A percentile compares a stretch with the other conserved stretches of the same genome.
Conservation (phyloP, 2,329 filamentous ascomycete genomes). For the Talaromyces amestolkiae region DNA sequence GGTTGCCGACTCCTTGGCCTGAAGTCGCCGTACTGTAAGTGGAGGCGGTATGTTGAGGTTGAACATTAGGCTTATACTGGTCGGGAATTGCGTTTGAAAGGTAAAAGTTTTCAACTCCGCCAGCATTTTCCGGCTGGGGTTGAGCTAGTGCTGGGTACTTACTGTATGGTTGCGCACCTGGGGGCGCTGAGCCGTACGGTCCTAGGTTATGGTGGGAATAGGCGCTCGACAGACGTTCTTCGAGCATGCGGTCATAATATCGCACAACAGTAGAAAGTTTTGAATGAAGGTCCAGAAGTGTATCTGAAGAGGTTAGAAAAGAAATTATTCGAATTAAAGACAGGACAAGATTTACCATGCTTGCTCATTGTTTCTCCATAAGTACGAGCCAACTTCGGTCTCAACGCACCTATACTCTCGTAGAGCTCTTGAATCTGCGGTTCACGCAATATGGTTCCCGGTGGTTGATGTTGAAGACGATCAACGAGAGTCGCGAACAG, state of each 20-base stretch:
- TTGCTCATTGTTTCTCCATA: constrained; percentile 99
- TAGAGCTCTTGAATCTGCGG: constrained; percentile 98
- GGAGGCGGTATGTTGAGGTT: constrained; percentile 34
- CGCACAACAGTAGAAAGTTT: constrained; percentile 94
- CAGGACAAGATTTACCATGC: constrained; percentile 63
- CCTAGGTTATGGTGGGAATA: constrained; percentile 77
- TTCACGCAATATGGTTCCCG: constrained; percentile 91
- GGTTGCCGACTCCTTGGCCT: constrained; percentile 22
- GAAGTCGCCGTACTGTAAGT: constrained; percentile 18
- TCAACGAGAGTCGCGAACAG: constrained; percentile 93
- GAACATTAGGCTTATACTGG: constrained; percentile 51
- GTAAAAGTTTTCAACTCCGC: constrained; percentile 77
- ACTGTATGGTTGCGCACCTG: constrained; percentile 52
- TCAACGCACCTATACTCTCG: constrained; percentile 88
- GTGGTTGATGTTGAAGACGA: constrained; percentile 88
- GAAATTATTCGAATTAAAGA: neutral
- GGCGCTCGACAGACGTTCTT: constrained; percentile 88
- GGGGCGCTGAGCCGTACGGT: constrained; percentile 53
- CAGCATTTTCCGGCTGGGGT: constrained; percentile 48
- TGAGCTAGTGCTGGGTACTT: constrained; percentile 71
- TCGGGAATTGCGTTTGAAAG: constrained; percentile 59
- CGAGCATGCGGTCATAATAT: constrained; percentile 97
- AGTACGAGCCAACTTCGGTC: constrained; percentile 89
- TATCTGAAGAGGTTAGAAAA: constrained; percentile 52
- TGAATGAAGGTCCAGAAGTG: constrained; percentile 86